Evolutionary conservation across 208 protist genomes (phyloP).

Genomic region (Kentomonas sorsogonicus): DNA sequence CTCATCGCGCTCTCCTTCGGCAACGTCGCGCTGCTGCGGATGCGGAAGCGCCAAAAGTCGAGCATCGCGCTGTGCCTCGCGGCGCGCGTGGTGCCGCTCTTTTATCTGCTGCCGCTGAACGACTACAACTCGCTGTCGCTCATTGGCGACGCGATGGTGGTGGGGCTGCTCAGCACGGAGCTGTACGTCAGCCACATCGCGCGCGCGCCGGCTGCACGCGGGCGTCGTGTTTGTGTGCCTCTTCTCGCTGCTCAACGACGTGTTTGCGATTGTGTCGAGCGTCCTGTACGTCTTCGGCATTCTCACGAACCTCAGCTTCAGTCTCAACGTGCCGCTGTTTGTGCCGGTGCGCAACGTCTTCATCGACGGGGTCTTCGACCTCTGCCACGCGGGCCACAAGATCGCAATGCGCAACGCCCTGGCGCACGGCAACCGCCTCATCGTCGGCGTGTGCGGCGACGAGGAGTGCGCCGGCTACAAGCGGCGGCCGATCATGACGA

Average conservation of each 20-base stretch:
- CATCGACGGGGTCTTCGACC: conserved; percentile 91
- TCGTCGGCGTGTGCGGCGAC: conserved; percentile 90
- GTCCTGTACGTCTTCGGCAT: conserved; percentile 80
- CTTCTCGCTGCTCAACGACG: conserved; percentile 81
- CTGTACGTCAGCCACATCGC: conserved; percentile 85
- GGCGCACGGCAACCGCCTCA: conserved; percentile 82
- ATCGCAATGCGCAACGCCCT: conserved; percentile 81
- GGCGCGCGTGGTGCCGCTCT: conserved; percentile 62
- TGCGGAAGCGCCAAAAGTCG: conserved; percentile 59
- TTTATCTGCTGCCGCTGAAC: conserved; percentile 71
- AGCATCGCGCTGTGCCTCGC: conserved; percentile 61
- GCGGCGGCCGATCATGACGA: conserved; percentile 90
- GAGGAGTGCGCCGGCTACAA: conserved; percentile 87
- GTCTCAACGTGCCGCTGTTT: conserved; percentile 86
- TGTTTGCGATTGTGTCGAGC: conserved; percentile 57
- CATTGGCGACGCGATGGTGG: conserved; percentile 80
- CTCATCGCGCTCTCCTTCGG: conserved; percentile 53
- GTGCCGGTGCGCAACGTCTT: conserved; percentile 88
- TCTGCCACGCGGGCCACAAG: conserved; percentile 91
- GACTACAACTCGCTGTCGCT: conserved; percentile 65
- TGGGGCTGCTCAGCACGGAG: conserved; percentile 80
- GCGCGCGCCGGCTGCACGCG: conserved; percentile 76
- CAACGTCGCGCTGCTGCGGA: conserved; percentile 60
- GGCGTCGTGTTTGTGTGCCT: conserved; percentile 77
- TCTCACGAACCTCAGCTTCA: conserved; percentile 82